Evolutionary conservation across 2,329 filamentous ascomycete genomes (phyloP).

Genomic region (Diaporthe caulivora): DNA sequence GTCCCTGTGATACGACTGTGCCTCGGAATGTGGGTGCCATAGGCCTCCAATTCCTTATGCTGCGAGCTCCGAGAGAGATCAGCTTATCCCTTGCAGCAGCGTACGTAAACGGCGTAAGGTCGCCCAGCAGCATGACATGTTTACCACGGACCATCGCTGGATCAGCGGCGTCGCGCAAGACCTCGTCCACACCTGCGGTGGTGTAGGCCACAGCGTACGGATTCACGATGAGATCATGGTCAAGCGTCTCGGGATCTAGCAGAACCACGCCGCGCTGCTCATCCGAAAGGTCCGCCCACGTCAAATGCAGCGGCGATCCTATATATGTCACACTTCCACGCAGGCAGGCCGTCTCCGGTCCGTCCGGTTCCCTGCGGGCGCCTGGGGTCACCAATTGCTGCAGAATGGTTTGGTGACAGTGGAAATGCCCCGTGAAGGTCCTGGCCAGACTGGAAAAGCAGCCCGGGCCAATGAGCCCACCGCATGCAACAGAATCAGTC

Average conservation of each 20-base stretch:
- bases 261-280: conserved; percentile 46
- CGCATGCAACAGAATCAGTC: neutral
- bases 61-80: conserved; percentile 45
- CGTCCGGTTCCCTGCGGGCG: neutral
- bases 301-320: conserved; percentile 49
- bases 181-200: conserved; percentile 42
- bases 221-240: conserved; percentile 46
- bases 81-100: conserved; percentile 46
- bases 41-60: conserved; percentile 46
- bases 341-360: conserved; percentile 21
- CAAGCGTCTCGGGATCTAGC: conserved; percentile 47
- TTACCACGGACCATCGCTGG: conserved; percentile 42
- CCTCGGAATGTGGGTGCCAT: conserved; percentile 36
- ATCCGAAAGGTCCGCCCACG: conserved; percentile 49
- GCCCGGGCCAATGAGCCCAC: neutral
- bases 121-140: conserved; percentile 49
- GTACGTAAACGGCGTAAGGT: conserved; percentile 45
- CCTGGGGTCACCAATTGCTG: conserved; percentile 36
- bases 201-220: conserved; percentile 47
- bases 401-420: conserved; percentile 48
- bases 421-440: conserved; percentile 41
- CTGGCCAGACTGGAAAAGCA: neutral
- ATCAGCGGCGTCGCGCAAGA: conserved; percentile 42
- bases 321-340: conserved; percentile 48
- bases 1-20: neutral